A percentile compares a stretch with the other conserved stretches of the same genome.
Evolutionary conservation across 768 basidiomycete genomes (phyloP).

Genomic region (Collybia mongolica): DNA sequence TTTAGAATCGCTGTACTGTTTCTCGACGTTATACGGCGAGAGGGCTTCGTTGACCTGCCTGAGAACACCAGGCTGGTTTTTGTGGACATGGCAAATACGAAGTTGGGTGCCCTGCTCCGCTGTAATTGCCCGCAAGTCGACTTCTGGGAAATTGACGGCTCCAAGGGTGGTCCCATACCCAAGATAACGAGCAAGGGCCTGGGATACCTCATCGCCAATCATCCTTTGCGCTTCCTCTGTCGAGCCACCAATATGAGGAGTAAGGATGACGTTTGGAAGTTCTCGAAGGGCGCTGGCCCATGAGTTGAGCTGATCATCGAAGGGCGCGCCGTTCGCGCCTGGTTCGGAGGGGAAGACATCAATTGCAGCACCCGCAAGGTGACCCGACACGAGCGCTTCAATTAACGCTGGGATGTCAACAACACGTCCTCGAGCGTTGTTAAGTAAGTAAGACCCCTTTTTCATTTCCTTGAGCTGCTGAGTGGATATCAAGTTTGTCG

Average conservation of each 20-base stretch:
- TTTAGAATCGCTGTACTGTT: conserved; percentile 98
- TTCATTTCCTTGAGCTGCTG: conserved; percentile 89
- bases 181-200: conserved; percentile 84
- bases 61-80: conserved; percentile 94
- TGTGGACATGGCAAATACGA: conserved; percentile 94
- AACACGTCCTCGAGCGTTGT: conserved; percentile 95
- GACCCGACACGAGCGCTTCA: conserved; percentile 76
- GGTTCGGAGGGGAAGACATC: conserved; percentile 97
- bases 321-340: conserved; percentile 84
- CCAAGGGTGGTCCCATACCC: conserved; percentile 89
- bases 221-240: conserved; percentile 98
- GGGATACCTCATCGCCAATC: conserved; percentile 94
- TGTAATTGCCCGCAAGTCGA: conserved; percentile 90
- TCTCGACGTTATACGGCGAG: conserved; percentile 96
- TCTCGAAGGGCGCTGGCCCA: conserved; percentile 78
- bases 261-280: conserved; percentile 91
- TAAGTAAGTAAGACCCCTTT: conserved; percentile 91
- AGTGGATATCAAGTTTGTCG: conserved; percentile 86
- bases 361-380: conserved; percentile 84
- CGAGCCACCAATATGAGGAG: conserved; percentile 98
- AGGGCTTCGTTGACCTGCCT: conserved; percentile 92
- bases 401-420: conserved; percentile 94
- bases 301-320: conserved; percentile 84
- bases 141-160: conserved; percentile 99
- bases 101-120: conserved; percentile 78